Percentiles rank a stretch among this genome's conserved stretches.
These are phyloP conservation scores for Candida gorgasii DNA, from an alignment of 805 yeast species.

Conservation along the genomic window DNA sequence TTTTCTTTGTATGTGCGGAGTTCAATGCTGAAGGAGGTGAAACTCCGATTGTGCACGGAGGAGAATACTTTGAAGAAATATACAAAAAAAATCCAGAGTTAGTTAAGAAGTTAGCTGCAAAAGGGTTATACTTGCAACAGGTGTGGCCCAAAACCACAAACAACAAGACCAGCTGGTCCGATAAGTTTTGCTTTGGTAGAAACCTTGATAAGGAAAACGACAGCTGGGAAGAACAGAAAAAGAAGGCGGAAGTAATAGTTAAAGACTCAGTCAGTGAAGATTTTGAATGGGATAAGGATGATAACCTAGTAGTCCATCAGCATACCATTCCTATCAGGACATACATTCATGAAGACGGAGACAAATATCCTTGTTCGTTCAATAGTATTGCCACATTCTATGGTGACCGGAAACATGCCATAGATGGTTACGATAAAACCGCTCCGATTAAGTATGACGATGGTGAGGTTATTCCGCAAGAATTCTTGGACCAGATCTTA, in stretches of 20 bases:
- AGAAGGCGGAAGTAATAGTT: conserved; percentile 24
- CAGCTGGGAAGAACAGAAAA: conserved; percentile 22
- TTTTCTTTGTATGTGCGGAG: conserved; percentile 12
- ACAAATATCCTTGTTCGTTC: conserved; percentile 12
- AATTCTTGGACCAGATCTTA: conserved; percentile 11
- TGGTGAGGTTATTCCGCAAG: background rate
- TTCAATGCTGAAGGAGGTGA: conserved; percentile 26
- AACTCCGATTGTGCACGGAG: conserved; percentile 35
- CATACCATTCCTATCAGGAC: conserved; percentile 21
- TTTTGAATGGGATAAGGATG: conserved; percentile 24
- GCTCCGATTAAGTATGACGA: conserved; percentile 5
- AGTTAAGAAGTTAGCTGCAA: conserved; percentile 18
- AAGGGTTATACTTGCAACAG: conserved; percentile 27
- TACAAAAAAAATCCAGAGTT: conserved; percentile 21
- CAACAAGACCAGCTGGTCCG: conserved; percentile 25
- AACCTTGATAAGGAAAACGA: conserved; percentile 21
- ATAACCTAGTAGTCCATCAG: conserved; percentile 28
- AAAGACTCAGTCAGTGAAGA: conserved; percentile 23
- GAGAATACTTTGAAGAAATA: conserved; percentile 25
- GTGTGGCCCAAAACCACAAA: conserved; percentile 21
- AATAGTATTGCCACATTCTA: conserved; percentile 13
- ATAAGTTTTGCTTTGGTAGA: conserved; percentile 31
- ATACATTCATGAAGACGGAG: conserved; percentile 7
- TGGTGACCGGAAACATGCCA: conserved; percentile 3
- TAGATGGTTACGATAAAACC: conserved; percentile 7